phyloP scores from a whole-genome alignment of 177 flowering plant genomes.

The Vitis hybrid region DNA sequence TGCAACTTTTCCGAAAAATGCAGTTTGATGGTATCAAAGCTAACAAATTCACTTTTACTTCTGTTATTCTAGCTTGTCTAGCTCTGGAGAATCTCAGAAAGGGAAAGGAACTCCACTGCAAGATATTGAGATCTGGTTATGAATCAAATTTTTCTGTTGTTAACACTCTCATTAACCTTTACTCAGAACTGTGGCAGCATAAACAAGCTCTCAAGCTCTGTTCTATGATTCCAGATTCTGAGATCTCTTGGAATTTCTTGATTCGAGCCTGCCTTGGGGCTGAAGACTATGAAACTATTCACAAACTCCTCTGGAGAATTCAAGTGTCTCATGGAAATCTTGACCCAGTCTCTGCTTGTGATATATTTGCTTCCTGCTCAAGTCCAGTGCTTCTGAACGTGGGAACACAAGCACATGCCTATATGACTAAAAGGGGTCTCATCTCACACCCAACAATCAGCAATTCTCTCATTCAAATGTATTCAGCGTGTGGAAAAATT shows the following conservation, averaged over 20 bases:
- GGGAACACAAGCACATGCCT: conserved; percentile 34
- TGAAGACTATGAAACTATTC: conserved; percentile 19
- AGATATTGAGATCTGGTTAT: conserved; percentile 25
- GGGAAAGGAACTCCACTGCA: conserved; percentile 26
- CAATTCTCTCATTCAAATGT: conserved; percentile 36
- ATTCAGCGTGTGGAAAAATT: conserved; percentile 29
- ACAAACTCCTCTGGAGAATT: conserved; percentile 19
- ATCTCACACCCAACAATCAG: conserved; percentile 19
- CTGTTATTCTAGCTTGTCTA: conserved; percentile 29
- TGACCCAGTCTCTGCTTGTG: conserved; percentile 13
- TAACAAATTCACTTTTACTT: conserved; percentile 29
- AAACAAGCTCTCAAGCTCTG: conserved; percentile 24
- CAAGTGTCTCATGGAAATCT: conserved; percentile 25
- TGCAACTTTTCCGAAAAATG: conserved; percentile 24
- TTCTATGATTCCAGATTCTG: conserved; percentile 19
- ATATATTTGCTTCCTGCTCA: conserved; percentile 24
- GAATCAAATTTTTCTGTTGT: conserved; percentile 19
- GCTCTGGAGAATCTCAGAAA: conserved; percentile 22
- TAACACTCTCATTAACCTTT: conserved; percentile 24
- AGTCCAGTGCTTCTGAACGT: conserved; percentile 24
- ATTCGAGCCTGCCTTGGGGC: conserved; percentile 20
- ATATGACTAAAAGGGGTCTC: conserved; percentile 31
- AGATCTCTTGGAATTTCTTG: conserved; percentile 22
- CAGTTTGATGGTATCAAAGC: conserved; percentile 20
- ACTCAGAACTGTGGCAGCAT: conserved; percentile 19